These are phyloP conservation scores for Chlorella vulgaris DNA, from an alignment of 139 green algal species.

Conservation along the genomic window DNA sequence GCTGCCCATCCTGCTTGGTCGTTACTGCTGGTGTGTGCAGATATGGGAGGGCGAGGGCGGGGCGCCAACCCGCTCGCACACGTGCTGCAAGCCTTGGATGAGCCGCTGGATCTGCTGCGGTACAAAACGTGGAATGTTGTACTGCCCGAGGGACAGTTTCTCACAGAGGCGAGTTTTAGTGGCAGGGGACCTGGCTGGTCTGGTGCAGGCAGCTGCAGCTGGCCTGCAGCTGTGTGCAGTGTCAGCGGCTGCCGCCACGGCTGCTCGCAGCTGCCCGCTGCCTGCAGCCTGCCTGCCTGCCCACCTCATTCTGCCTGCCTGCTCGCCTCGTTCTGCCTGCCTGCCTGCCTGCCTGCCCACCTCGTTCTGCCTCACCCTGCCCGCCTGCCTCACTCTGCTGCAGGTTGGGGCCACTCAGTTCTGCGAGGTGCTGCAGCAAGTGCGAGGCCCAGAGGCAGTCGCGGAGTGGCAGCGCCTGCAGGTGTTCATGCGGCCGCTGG, in stretches of 20 bases:
- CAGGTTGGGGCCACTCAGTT: slow-evolving; percentile 54
- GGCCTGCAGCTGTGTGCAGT: no score
- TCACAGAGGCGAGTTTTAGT: slow-evolving; percentile 57
- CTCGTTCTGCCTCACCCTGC: not conserved
- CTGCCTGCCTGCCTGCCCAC: not conserved
- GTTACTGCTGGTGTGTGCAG: slow-evolving; percentile 1
- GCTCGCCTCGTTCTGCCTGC: no score
- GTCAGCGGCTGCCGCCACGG: no score
- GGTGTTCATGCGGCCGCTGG: slow-evolving; percentile 84
- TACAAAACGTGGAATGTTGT: slow-evolving; percentile 97
- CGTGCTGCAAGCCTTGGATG: slow-evolving; percentile 81
- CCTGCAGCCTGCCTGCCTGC: no score
- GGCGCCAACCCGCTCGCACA: slow-evolving; percentile 85
- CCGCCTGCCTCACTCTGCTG: not conserved
- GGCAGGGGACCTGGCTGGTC: not conserved
- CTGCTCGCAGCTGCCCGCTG: no score
- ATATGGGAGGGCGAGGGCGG: slow-evolving; percentile 40
- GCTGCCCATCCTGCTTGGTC: not conserved
- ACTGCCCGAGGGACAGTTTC: slow-evolving; percentile 90
- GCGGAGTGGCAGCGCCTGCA: slow-evolving; percentile 70
- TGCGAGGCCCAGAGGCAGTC: slow-evolving; percentile 52
- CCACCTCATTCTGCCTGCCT: no score
- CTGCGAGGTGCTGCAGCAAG: slow-evolving; percentile 58
- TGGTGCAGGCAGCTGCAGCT: not conserved
- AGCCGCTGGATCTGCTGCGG: slow-evolving; percentile 77